phyloP scores from a whole-genome alignment of 495 filamentous ascomycete genomes.

The Penicillium taxi region DNA sequence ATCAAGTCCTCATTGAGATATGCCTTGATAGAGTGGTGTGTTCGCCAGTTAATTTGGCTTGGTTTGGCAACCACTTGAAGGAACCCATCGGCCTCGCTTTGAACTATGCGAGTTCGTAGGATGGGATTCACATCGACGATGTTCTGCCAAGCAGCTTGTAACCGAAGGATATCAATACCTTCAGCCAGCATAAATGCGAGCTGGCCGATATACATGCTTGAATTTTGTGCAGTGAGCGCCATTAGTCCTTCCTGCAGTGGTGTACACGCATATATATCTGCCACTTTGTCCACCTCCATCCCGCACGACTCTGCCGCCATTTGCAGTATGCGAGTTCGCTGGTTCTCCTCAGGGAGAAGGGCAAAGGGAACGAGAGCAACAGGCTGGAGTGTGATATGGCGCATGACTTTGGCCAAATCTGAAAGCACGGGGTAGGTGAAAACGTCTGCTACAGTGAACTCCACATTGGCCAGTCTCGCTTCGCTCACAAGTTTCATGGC shows the following conservation, averaged over 20 bases:
- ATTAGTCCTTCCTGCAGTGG: constrained; percentile 32
- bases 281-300: constrained; percentile 19
- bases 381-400: background rate
- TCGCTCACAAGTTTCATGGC: constrained; percentile 3
- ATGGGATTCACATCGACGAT: constrained; percentile 21
- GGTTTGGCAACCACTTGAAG: background rate
- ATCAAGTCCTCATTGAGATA: background rate
- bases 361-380: background rate
- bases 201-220: constrained; percentile 42
- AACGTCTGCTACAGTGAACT: background rate
- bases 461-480: background rate
- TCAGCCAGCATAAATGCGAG: constrained; percentile 11
- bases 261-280: constrained; percentile 47
- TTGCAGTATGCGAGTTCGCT: background rate
- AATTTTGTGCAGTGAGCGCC: constrained; percentile 39
- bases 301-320: background rate
- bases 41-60: background rate
- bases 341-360: background rate
- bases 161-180: background rate
- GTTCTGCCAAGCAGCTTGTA: constrained; percentile 25
- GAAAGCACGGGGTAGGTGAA: background rate
- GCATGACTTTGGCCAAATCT: background rate
- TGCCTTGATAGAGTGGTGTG: background rate
- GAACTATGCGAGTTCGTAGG: constrained; percentile 33
- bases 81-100: background rate